Percentiles rank a stretch among this genome's conserved stretches.
Evolutionary conservation across 2,329 filamentous ascomycete species (phyloP).

Genomic region (Exophiala spinifera): DNA sequence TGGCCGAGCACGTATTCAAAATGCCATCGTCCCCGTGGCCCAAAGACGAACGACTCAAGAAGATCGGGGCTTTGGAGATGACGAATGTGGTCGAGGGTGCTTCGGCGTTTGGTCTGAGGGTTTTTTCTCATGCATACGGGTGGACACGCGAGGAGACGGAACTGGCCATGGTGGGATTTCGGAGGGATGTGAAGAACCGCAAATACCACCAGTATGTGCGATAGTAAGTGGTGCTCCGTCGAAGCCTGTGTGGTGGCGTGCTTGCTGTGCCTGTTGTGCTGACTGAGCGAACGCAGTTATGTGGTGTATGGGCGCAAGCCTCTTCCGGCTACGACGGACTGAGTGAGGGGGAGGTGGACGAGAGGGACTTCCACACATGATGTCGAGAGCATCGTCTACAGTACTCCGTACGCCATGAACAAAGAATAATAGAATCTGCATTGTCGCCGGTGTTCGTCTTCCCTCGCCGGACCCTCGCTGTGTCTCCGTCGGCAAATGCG

Average conservation of each 20-base stretch:
- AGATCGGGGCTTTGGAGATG: slow-evolving; percentile 21
- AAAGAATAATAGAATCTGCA: neutral
- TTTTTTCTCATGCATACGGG: slow-evolving; percentile 13
- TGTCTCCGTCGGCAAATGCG: no score
- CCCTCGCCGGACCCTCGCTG: neutral
- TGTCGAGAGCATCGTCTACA: no score
- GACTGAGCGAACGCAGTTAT: slow-evolving; percentile 4
- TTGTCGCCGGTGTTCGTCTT: neutral
- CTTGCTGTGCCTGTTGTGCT: neutral
- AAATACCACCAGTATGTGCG: slow-evolving; percentile 16
- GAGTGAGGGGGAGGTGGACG: no score
- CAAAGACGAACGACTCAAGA: slow-evolving; percentile 29
- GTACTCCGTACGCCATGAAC: no score
- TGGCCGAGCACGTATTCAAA: slow-evolving; percentile 28
- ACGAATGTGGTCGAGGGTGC: slow-evolving; percentile 14
- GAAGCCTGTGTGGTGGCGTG: neutral
- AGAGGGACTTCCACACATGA: neutral
- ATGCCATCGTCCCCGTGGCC: slow-evolving; percentile 30
- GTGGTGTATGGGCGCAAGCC: slow-evolving; percentile 19
- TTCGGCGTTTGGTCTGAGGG: slow-evolving; percentile 14
- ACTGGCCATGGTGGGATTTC: slow-evolving; percentile 10
- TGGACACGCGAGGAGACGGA: slow-evolving; percentile 18
- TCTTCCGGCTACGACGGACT: no score
- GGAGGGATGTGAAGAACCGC: slow-evolving; percentile 16
- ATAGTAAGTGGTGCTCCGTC: slow-evolving; percentile 9